Evolutionary conservation across 257 asterid genomes (phyloP), one percentile per base, ranked within the genome.

Genomic region (Solanum piurae): DNA sequence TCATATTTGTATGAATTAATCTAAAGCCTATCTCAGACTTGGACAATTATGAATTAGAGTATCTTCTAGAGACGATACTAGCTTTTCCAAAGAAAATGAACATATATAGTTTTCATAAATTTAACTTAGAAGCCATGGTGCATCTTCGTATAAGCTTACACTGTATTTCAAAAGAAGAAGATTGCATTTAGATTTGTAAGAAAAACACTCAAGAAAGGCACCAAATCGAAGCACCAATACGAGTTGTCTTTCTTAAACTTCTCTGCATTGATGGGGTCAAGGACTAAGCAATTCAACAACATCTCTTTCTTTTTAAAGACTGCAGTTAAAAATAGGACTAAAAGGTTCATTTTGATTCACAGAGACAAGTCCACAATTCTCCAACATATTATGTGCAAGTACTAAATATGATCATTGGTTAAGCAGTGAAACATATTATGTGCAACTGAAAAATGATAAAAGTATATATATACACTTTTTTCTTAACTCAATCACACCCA

Each of bases 271-370:
- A 42, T 10, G 49, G 49, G 49, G 49, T 31, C 33, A 31, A 31
- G 33, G 33, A 31, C 3, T 31, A 34, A 34, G 36, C 40, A 37
- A 37, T 37, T 37, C 40, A 37, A 37, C 7, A 6, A 40, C 11
- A 40, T 4, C 3, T 46, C 55, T 46, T 44, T 44, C 6, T 12
- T 5, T 21, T 60, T 60, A 60, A 60, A 60, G 27, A 4, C 11
- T 58, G 23, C 23, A 20, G 11, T 58, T 3, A 18, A 58, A 58
- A 58, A 20, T 58, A 58, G 66, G 66, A 20, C 66, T 58, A 18
- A 58, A 7, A 9, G 98, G 90, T 44, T 86, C 87, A 83, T 92
- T 94, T 92, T 96, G 98, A 44, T 89, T 88, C 62, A 89, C 91
- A 73, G 93, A 94, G 44, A 94, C 90, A 5, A 92, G 93, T 31